Percentiles rank a stretch among this genome's conserved stretches.
Conservation (phyloP, 2,329 filamentous ascomycete genomes). For the Graphilbum fragrans region DNA sequence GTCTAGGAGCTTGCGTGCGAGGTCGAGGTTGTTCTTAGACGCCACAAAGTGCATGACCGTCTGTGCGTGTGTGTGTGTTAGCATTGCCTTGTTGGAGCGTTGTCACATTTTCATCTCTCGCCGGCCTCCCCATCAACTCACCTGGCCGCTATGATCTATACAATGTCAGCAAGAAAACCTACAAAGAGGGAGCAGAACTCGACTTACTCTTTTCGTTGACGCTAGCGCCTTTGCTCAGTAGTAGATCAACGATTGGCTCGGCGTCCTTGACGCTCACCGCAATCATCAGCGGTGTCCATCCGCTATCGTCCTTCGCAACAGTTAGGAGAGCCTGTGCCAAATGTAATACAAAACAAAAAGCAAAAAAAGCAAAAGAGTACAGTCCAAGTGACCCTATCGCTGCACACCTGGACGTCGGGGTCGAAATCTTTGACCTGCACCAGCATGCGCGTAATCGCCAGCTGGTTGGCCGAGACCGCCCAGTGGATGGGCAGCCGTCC, state of each 20-base stretch:
- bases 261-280: conserved; percentile 61
- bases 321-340: not conserved
- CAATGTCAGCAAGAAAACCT: not conserved
- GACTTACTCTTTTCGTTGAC: conserved; percentile 60
- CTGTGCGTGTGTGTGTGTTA: conserved; percentile 25
- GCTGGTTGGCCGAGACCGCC: conserved; percentile 75
- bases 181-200: not conserved
- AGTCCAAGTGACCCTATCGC: not conserved
- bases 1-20: conserved; percentile 64
- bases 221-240: conserved; percentile 59
- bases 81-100: not conserved
- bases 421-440: conserved; percentile 65
- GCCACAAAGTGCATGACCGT: conserved; percentile 86
- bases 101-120: not conserved
- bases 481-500: conserved; percentile 87
- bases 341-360: not conserved
- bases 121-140: conserved; percentile 14
- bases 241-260: conserved; percentile 53
- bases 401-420: conserved; percentile 55
- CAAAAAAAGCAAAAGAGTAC: not conserved
- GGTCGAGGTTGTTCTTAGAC: conserved; percentile 78
- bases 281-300: conserved; percentile 81
- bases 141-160: conserved; percentile 53
- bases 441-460: conserved; percentile 62
- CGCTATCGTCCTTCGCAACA: conserved; percentile 50